A percentile compares a stretch with the other conserved stretches of the same genome.
Conservation (phyloP, 106 monocot genomes). For the Allium fistulosum region DNA sequence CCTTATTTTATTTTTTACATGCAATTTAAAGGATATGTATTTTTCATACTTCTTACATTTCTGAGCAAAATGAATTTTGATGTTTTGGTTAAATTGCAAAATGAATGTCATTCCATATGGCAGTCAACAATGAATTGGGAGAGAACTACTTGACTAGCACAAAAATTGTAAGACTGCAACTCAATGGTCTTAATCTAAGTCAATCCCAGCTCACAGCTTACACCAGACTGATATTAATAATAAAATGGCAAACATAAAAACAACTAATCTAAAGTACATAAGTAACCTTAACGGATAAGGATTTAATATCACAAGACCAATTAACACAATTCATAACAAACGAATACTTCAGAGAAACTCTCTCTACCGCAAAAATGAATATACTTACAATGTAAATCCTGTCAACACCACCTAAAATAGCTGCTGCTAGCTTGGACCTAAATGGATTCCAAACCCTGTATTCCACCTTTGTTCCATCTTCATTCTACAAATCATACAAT, state of each 20-base stretch:
- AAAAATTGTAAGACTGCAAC: too few relatives aligned
- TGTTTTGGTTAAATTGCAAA: too few relatives aligned
- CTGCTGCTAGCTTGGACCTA: slow-evolving; percentile 85
- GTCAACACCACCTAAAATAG: slow-evolving; percentile 88
- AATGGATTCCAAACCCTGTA: slow-evolving; percentile 98
- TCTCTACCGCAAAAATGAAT: background rate
- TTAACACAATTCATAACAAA: background rate
- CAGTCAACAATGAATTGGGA: too few relatives aligned
- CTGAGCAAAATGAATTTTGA: too few relatives aligned
- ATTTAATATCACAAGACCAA: background rate
- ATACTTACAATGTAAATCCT: slow-evolving; percentile 81
- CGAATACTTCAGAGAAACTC: too few relatives aligned
- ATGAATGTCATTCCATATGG: too few relatives aligned
- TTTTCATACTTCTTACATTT: background rate
- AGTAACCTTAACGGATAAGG: background rate
- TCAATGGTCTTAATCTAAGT: too few relatives aligned
- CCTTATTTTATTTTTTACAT: background rate
- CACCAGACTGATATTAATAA: background rate
- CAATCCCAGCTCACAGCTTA: too few relatives aligned
- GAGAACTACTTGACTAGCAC: too few relatives aligned
- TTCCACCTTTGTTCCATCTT: slow-evolving; percentile 80
- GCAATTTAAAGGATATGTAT: background rate
- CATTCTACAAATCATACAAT: slow-evolving; percentile 39
- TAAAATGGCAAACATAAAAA: background rate
- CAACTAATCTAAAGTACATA: background rate